A percentile compares a stretch with the other conserved stretches of the same genome.
Evolutionary conservation across 768 basidiomycete species (phyloP).

Genomic region (Lentinula boryana): DNA sequence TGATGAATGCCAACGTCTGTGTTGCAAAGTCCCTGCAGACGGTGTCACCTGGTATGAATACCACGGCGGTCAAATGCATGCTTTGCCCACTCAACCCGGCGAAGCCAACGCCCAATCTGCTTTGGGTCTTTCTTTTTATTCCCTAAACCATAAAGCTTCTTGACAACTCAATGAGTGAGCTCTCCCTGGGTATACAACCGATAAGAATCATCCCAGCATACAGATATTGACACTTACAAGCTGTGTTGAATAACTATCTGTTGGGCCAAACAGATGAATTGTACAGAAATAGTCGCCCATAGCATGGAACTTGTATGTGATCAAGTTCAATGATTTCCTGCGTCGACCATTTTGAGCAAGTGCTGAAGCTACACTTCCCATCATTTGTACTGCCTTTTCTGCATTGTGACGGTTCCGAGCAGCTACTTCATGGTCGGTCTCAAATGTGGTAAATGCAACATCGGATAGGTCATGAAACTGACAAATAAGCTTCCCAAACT

Average conservation of each 20-base stretch:
- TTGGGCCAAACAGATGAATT: conserved; percentile 23
- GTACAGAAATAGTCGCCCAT: conserved; percentile 23
- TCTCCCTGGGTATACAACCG: conserved; percentile 24
- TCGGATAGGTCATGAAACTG: background rate
- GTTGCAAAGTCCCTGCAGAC: conserved; percentile 17
- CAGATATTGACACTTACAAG: conserved; percentile 15
- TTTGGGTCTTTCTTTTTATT: conserved; percentile 20
- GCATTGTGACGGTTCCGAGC: conserved; percentile 2
- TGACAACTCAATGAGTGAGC: conserved; percentile 27
- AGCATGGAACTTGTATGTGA: conserved; percentile 26
- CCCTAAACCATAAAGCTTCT: conserved; percentile 25
- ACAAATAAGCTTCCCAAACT: conserved; percentile 3
- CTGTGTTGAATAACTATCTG: conserved; percentile 31
- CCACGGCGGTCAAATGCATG: background rate
- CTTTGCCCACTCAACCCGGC: background rate
- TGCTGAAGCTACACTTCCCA: no score
- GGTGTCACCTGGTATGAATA: background rate
- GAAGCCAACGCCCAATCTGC: background rate
- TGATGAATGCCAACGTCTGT: background rate
- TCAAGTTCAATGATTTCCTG: conserved; percentile 14
- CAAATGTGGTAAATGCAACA: background rate
- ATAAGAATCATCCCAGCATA: no score
- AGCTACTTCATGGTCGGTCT: conserved; percentile 2
- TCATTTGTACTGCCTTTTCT: background rate
- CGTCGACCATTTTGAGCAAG: background rate